Evolutionary conservation across 208 protist genomes (phyloP).

Genomic region (Trypanosoma avium): DNA sequence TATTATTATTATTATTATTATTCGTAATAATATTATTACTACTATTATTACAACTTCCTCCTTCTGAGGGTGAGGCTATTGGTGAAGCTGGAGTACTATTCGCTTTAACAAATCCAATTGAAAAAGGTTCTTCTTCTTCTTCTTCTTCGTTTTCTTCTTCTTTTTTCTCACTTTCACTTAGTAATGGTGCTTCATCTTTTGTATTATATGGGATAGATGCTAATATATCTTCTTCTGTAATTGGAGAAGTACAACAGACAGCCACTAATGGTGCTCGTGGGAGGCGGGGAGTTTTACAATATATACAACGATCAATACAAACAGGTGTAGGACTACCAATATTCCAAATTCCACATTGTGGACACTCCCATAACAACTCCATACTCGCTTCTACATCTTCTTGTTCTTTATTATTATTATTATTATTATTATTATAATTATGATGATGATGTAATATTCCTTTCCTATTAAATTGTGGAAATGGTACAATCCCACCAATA

Average conservation of each 20-base stretch:
- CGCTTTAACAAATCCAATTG: no score
- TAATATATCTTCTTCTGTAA: conserved; percentile 17
- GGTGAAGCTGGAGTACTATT: background rate
- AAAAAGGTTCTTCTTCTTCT: background rate
- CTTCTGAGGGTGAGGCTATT: background rate
- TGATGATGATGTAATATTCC: background rate
- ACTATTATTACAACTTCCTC: background rate
- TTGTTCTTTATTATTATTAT: background rate
- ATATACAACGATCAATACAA: conserved; percentile 36
- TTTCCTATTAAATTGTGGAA: conserved; percentile 32
- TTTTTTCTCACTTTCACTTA: background rate
- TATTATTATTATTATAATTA: conserved; percentile 2
- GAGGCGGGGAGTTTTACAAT: conserved; percentile 58
- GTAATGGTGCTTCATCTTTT: conserved; percentile 17
- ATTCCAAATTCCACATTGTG: conserved; percentile 80
- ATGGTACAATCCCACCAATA: conserved; percentile 62
- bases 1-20: background rate
- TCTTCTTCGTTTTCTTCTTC: background rate
- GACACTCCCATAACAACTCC: conserved; percentile 80
- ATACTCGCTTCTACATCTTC: conserved; percentile 3
- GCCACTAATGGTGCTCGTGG: conserved; percentile 40
- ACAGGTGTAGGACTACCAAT: conserved; percentile 29
- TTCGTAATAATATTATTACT: background rate
- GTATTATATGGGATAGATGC: background rate
- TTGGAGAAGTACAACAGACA: conserved; percentile 28